These are phyloP conservation scores for Aspergillus latus DNA, from an alignment of 2,329 filamentous ascomycete species.

Conservation along the genomic window DNA sequence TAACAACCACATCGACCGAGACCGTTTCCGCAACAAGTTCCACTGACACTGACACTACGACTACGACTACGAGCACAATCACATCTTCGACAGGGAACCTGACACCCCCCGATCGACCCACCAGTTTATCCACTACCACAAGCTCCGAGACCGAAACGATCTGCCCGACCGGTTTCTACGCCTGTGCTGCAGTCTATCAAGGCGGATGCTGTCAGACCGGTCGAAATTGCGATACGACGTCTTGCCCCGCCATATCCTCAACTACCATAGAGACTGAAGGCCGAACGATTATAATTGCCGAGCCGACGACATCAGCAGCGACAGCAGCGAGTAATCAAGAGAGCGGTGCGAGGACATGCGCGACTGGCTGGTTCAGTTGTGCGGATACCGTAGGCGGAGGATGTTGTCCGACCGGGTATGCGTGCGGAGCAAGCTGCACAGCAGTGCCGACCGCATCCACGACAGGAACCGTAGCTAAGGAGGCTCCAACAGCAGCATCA, in stretches of 20 bases:
- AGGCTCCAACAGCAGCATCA: conserved; percentile 27
- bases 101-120: conserved; percentile 41
- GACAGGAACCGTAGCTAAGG: conserved; percentile 53
- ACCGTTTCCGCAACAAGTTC: conserved; percentile 25
- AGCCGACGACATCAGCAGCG: conserved; percentile 39
- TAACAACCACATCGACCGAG: conserved; percentile 33
- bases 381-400: conserved; percentile 66
- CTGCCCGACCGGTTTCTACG: conserved; percentile 90
- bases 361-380: conserved; percentile 76
- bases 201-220: conserved; percentile 89
- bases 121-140: conserved; percentile 35
- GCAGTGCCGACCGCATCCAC: conserved; percentile 51
- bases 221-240: conserved; percentile 76
- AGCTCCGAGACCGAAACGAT: conserved; percentile 44
- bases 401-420: conserved; percentile 79
- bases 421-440: conserved; percentile 73
- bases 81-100: conserved; percentile 28
- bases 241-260: conserved; percentile 68
- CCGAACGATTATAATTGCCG: conserved; percentile 68
- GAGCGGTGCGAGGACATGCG: conserved; percentile 57
- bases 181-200: conserved; percentile 75
- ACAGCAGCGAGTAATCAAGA: conserved; percentile 27
- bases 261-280: conserved; percentile 66
- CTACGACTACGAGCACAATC: conserved; percentile 29
- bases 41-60: conserved; percentile 36